A percentile compares a stretch with the other conserved stretches of the same genome.
Conservation (phyloP, 345 rosid species). For the Turritis glabra region DNA sequence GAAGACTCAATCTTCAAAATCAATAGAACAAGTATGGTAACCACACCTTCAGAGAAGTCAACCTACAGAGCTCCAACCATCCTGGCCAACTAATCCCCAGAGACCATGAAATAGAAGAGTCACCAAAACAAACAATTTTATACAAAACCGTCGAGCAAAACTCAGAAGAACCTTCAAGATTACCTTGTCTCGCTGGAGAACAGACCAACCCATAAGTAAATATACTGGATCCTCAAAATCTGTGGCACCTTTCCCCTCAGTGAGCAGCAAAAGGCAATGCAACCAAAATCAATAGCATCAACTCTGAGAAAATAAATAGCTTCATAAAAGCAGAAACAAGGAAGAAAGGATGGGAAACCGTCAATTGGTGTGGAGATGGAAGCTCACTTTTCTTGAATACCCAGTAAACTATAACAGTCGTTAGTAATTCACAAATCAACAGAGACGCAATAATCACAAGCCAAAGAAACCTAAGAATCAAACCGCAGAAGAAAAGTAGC, state of each 20-base stretch:
- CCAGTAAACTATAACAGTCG: not conserved
- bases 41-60: not conserved
- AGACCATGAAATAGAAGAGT: not conserved
- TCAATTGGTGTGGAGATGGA: not conserved
- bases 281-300: not conserved
- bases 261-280: not conserved
- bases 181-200: constrained; percentile 2
- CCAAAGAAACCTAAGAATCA: not conserved
- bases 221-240: not conserved
- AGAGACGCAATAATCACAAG: not conserved
- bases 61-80: not conserved
- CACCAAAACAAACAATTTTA: not conserved
- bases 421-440: not conserved
- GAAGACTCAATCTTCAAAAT: not conserved
- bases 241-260: not conserved
- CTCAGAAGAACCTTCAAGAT: not conserved
- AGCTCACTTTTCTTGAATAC: not conserved
- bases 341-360: not conserved
- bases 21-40: not conserved
- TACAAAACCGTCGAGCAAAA: not conserved
- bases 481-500: not conserved
- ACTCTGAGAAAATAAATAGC: not conserved
- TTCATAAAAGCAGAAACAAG: not conserved
- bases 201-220: not conserved
- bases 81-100: not conserved